Base-by-base conservation (phyloP, 108 stramenopile genomes). In the Conticribra guillardii region DNA sequence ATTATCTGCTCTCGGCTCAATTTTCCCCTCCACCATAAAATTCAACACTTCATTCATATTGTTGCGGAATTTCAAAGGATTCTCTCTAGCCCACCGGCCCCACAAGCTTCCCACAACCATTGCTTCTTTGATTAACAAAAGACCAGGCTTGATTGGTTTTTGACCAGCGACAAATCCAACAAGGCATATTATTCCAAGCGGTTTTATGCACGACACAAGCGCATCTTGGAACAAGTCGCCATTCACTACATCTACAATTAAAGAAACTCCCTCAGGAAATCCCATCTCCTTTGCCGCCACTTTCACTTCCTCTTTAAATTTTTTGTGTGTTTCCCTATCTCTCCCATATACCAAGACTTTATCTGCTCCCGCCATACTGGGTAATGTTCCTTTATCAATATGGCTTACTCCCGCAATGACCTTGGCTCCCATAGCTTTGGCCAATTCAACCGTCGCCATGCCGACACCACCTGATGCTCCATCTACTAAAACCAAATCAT, bases 381-480 rank as follows among this genome's bases (percentile, higher is more conserved):
- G 74, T 45, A 54, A 54, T 23, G 59, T 29, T 0, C 62, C 74
- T 63, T 87, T 89, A 1, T 73, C 71, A 31, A n/a, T 45, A 31
- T 49, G 47, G 54, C 86, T 84, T 18, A 89, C 88, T 18, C 86
- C 88, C 9, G 88, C 88, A 82, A 89, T 85, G 0, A 89, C 86
- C 54, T 67, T 85, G 17, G 84, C 82, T 1, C 88, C 88, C 84
- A 85, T 84, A 0, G 88, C 88, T 57, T 81, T 86, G 31, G 85
- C 85, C 23, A 89, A 48, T 62, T 89, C 88, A 47, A 89, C 79
- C n/a, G 88, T 77, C 3, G 86, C 88, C 88, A 89, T 89, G 17
- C 88, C 88, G 14, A 89, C 86, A 16, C 88, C 88, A n/a, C 88
- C 88, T 32, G 84, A 85, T 14, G 88, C 85, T 26, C 88, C 88